Conservation (phyloP, 306 rosid genomes). For the Prunus dulcis region DNA sequence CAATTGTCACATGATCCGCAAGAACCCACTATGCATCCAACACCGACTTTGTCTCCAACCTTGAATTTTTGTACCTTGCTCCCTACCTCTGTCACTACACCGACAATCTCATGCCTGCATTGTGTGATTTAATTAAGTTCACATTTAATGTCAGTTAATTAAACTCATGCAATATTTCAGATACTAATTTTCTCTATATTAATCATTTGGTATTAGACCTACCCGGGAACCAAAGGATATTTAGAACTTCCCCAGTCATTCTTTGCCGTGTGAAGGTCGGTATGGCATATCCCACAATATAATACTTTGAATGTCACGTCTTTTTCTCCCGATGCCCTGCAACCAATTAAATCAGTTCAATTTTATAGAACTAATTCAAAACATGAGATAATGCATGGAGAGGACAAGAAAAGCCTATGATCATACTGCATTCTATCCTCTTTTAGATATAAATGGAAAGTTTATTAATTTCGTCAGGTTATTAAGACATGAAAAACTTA, state of each 20-base stretch:
- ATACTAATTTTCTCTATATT: no score
- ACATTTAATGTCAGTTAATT: neutral
- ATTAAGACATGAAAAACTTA: no score
- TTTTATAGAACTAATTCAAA: no score
- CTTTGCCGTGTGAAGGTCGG: constrained; percentile 24
- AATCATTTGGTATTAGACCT: neutral
- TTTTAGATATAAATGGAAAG: no score
- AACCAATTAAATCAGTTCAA: no score
- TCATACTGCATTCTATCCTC: no score
- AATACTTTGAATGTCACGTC: constrained; percentile 20
- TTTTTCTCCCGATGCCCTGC: constrained; percentile 26
- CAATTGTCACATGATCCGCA: neutral
- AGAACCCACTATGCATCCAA: neutral
- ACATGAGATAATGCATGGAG: no score
- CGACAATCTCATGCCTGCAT: constrained; percentile 9
- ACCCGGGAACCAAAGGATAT: constrained; percentile 23
- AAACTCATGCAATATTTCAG: no score
- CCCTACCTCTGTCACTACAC: constrained; percentile 6
- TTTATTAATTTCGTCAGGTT: no score
- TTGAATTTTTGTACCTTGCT: neutral
- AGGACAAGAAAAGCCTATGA: no score
- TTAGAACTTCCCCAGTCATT: constrained; percentile 18
- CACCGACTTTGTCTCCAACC: constrained; percentile 7
- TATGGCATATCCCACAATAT: constrained; percentile 29
- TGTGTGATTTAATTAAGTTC: neutral